Evolutionary conservation across 768 basidiomycete genomes (phyloP).

Genomic region (Rhizopogon roseolus): DNA sequence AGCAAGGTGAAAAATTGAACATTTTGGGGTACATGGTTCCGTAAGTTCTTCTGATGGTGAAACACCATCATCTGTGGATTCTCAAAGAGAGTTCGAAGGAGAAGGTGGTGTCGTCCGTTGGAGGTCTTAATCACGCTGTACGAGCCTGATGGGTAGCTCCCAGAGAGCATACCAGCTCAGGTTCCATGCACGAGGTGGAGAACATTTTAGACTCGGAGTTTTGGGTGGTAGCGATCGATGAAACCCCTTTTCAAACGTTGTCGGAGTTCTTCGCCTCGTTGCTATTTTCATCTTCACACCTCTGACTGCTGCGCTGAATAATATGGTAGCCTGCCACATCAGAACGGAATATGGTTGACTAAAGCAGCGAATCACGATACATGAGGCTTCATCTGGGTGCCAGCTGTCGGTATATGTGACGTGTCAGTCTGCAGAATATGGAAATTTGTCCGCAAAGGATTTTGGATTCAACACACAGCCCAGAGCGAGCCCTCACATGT

Average conservation of each 20-base stretch:
- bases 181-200: slow-evolving; percentile 34
- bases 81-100: slow-evolving; percentile 1
- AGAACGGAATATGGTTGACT: too few species aligned
- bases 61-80: neutral
- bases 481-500: too few species aligned
- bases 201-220: neutral
- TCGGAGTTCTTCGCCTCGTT: too few species aligned
- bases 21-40: neutral
- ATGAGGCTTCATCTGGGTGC: too few species aligned
- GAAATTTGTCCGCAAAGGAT: too few species aligned
- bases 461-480: too few species aligned
- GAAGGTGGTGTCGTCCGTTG: neutral
- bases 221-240: neutral
- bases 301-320: too few species aligned
- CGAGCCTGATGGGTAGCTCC: slow-evolving; percentile 45
- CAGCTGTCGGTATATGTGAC: too few species aligned
- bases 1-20: slow-evolving; percentile 16
- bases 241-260: neutral
- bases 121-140: slow-evolving; percentile 24
- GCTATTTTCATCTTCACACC: too few species aligned
- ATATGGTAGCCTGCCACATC: too few species aligned
- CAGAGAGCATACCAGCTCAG: slow-evolving; percentile 51
- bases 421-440: too few species aligned
- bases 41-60: neutral
- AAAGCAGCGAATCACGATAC: too few species aligned